These are phyloP conservation scores for Rhodotorula glutinis DNA, from an alignment of 1,284 basidiomycete species.

Conservation along the genomic window DNA sequence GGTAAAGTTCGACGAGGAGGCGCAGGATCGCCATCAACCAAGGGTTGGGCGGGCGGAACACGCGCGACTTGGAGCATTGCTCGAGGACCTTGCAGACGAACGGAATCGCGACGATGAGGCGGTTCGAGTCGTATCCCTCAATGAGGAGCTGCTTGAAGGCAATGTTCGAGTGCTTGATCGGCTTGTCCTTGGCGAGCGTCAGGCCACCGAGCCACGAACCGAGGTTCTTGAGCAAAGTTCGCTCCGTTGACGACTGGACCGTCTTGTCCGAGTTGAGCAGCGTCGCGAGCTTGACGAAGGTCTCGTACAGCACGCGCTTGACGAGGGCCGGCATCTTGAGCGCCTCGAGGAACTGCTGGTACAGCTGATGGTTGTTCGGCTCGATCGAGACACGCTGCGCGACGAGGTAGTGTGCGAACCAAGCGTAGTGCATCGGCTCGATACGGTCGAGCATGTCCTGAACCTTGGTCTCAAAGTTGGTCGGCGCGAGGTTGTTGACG, in stretches of 20 bases:
- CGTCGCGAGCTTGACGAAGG: constrained; percentile 76
- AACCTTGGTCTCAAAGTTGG: constrained; percentile 84
- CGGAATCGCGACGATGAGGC: constrained; percentile 90
- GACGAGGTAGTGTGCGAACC: constrained; percentile 97
- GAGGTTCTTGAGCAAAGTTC: constrained; percentile 86
- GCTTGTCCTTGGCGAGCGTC: constrained; percentile 85
- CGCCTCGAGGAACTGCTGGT: constrained; percentile 86
- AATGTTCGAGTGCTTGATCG: constrained; percentile 88
- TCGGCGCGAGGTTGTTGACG: constrained; percentile 94
- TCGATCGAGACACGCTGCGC: constrained; percentile 94
- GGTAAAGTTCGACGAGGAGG: constrained; percentile 90
- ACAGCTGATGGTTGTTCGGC: constrained; percentile 94
- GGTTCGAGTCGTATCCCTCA: constrained; percentile 89
- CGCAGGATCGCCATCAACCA: constrained; percentile 96
- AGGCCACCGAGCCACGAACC: constrained; percentile 92
- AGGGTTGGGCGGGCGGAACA: constrained; percentile 95
- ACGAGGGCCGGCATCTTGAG: constrained; percentile 63
- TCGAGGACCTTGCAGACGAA: constrained; percentile 98
- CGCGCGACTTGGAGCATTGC: constrained; percentile 79
- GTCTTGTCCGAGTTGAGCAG: constrained; percentile 92
- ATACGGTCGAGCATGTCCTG: constrained; percentile 77
- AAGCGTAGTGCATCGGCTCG: constrained; percentile 75
- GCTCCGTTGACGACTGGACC: constrained; percentile 76
- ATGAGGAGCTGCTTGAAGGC: constrained; percentile 95
- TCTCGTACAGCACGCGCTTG: constrained; percentile 86